phyloP scores from a whole-genome alignment of 2,329 filamentous ascomycete genomes.

The Penicillium sp. region DNA sequence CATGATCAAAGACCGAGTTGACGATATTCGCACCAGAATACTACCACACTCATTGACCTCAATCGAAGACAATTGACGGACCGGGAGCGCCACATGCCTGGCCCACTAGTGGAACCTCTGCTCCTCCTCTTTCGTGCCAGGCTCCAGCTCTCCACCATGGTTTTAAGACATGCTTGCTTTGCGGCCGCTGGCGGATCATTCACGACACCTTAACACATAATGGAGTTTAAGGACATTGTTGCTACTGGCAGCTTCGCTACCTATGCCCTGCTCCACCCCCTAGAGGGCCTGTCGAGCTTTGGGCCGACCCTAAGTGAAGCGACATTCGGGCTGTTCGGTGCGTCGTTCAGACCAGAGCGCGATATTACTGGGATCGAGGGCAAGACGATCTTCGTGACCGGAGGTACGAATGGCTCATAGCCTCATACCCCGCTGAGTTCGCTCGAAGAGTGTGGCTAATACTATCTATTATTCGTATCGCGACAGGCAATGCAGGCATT shows the following conservation, averaged over 20 bases:
- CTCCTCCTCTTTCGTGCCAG: neutral
- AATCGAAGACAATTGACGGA: neutral
- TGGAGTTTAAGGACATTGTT: constrained; percentile 20
- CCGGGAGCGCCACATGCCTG: neutral
- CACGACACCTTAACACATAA: neutral
- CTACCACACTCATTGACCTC: neutral
- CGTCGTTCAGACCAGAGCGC: constrained; percentile 44
- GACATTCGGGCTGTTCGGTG: constrained; percentile 36
- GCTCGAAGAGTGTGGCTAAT: neutral
- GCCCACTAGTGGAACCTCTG: constrained; percentile 2
- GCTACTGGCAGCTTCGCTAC: constrained; percentile 18
- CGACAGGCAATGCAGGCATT: constrained; percentile 48
- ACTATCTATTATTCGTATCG: neutral
- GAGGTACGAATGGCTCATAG: constrained; percentile 39
- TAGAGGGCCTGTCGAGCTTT: constrained; percentile 33
- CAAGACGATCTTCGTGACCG: constrained; percentile 56
- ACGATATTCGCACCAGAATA: neutral
- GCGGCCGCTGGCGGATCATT: neutral
- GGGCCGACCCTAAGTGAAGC: constrained; percentile 39
- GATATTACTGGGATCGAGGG: constrained; percentile 50
- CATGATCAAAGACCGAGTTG: neutral
- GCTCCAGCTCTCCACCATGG: neutral
- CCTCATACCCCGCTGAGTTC: neutral
- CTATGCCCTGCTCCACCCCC: constrained; percentile 31
- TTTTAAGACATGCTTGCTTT: neutral